Conservation (phyloP, 2,329 filamentous ascomycete species). For the Calonectria hongkongensis region DNA sequence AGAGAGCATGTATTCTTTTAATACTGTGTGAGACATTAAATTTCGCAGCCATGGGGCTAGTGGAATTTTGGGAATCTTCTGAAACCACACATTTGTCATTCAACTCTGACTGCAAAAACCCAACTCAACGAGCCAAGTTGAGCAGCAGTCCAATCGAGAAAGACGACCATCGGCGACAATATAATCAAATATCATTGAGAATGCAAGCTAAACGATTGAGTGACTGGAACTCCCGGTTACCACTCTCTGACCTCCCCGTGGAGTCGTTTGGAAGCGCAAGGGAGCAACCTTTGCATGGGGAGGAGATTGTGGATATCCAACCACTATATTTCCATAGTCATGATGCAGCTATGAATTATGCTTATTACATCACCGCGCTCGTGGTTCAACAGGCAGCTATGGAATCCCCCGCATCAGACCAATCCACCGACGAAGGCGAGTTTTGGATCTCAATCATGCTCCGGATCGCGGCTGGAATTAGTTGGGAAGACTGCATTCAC, state of each 20-base stretch:
- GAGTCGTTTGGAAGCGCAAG: conserved; percentile 9
- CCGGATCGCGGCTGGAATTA: conserved; percentile 47
- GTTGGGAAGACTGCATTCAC: conserved; percentile 50
- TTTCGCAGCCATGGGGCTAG: conserved; percentile 8
- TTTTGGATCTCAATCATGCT: conserved; percentile 48
- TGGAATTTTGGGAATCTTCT: conserved; percentile 11
- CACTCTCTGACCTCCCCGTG: conserved; percentile 24
- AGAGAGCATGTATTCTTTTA: conserved; percentile 20
- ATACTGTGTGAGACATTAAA: conserved; percentile 40
- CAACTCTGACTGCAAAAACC: accelerated
- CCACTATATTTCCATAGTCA: conserved; percentile 31
- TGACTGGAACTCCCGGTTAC: conserved; percentile 32
- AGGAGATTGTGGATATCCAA: not conserved
- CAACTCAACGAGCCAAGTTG: not conserved
- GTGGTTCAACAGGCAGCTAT: conserved; percentile 28
- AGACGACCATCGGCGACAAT: not conserved
- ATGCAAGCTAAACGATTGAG: conserved; percentile 11
- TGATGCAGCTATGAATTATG: conserved; percentile 40
- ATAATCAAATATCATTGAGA: not conserved
- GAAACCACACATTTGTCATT: accelerated
- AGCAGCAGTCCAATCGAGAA: not conserved
- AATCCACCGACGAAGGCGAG: not conserved
- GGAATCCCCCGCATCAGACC: not conserved
- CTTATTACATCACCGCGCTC: conserved; percentile 37
- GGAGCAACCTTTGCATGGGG: not conserved